These are phyloP conservation scores for Sonneratia alba DNA, from an alignment of 345 rosid genomes.

Conservation along the genomic window DNA sequence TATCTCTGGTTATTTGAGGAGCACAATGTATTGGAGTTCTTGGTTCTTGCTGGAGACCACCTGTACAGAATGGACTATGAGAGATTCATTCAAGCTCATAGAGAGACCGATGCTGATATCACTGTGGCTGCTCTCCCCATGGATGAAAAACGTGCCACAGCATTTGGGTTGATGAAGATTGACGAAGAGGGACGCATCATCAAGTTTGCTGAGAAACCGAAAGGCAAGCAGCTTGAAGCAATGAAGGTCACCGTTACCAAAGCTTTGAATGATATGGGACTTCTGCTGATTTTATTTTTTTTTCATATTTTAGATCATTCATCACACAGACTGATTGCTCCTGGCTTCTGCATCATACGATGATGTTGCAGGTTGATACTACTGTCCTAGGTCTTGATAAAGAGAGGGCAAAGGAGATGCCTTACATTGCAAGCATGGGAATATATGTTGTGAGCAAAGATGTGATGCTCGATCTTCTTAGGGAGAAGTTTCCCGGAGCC, in stretches of 20 bases:
- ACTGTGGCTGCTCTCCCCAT: conserved; percentile 97
- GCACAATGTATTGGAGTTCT: conserved; percentile 82
- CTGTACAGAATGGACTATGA: conserved; percentile 96
- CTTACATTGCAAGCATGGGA: conserved; percentile 98
- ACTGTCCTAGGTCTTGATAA: conserved; percentile 92
- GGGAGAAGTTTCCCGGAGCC: conserved; percentile 90
- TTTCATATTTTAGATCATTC: background rate
- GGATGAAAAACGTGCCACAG: conserved; percentile 91
- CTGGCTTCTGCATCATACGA: background rate
- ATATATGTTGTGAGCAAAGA: conserved; percentile 88
- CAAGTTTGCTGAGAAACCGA: conserved; percentile 92
- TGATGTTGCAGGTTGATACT: conserved; percentile 61
- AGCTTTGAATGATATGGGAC: background rate
- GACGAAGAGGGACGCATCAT: conserved; percentile 93
- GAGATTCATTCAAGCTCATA: conserved; percentile 90
- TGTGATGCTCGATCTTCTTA: conserved; percentile 79
- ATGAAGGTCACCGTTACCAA: conserved; percentile 49
- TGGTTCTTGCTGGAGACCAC: conserved; percentile 97
- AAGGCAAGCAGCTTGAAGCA: conserved; percentile 87
- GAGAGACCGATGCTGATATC: conserved; percentile 94
- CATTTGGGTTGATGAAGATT: conserved; percentile 93
- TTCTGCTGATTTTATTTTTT: background rate
- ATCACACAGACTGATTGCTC: background rate
- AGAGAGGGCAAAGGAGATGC: conserved; percentile 84
- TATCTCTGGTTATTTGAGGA: conserved; percentile 96